These are phyloP conservation scores for Terana coerulea DNA, from an alignment of 768 basidiomycete genomes.

Conservation along the genomic window DNA sequence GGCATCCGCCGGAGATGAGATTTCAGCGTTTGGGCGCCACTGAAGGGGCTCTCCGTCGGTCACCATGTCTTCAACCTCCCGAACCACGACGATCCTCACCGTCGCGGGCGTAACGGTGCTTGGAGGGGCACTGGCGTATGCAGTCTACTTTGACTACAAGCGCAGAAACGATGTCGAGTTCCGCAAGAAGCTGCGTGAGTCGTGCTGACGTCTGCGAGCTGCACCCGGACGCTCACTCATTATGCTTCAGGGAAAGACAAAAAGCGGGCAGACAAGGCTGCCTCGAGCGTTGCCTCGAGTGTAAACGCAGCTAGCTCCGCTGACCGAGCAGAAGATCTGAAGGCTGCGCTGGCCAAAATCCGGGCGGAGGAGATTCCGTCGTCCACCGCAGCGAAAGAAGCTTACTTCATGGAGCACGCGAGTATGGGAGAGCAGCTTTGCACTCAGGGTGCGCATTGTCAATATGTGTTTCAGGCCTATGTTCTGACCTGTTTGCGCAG, in stretches of 20 bases:
- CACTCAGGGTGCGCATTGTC: conserved; percentile 54
- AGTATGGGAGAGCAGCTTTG: conserved; percentile 83
- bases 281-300: conserved; percentile 39
- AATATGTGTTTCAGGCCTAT: not conserved
- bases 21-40: conserved; percentile 1
- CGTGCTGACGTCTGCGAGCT: conserved; percentile 8
- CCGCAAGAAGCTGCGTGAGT: conserved; percentile 83
- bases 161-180: conserved; percentile 85
- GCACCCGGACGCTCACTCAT: not conserved
- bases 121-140: conserved; percentile 67
- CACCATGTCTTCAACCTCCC: conserved; percentile 15
- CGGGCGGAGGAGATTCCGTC: conserved; percentile 66
- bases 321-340: conserved; percentile 44
- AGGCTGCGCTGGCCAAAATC: conserved; percentile 60
- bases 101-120: conserved; percentile 45
- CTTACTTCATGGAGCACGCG: conserved; percentile 90
- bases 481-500: conserved; percentile 35
- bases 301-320: conserved; percentile 26
- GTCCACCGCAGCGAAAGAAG: conserved; percentile 75
- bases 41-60: not conserved
- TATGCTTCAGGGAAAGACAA: conserved; percentile 78
- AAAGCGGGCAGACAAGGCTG: conserved; percentile 76
- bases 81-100: conserved; percentile 37
- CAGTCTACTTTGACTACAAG: conserved; percentile 92
- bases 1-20: conserved; percentile 1